phyloP scores from a whole-genome alignment of 208 protist species.

The Crithidia expoeki region DNA sequence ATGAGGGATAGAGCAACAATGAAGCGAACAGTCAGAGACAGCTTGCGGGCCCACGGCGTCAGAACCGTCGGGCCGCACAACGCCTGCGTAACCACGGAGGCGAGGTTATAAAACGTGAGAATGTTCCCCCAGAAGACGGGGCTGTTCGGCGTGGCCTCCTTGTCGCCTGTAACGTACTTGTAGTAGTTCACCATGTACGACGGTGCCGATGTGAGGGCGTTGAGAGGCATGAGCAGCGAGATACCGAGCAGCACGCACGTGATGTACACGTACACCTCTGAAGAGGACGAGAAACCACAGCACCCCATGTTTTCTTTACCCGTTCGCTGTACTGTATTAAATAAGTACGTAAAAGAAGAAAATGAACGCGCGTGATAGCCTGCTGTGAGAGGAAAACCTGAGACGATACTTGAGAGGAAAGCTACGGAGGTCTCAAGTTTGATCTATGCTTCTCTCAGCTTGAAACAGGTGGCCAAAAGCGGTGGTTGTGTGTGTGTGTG shows the following conservation, averaged over 20 bases:
- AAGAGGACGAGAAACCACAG: constrained; percentile 40
- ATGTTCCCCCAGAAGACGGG: constrained; percentile 74
- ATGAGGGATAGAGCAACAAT: constrained; percentile 53
- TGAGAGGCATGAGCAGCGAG: constrained; percentile 88
- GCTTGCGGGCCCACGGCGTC: constrained; percentile 43
- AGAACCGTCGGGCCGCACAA: constrained; percentile 71
- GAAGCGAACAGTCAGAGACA: constrained; percentile 67
- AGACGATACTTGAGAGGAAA: too few species aligned
- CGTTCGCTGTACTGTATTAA: constrained; percentile 6
- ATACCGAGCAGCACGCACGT: constrained; percentile 86
- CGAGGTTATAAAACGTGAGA: constrained; percentile 79
- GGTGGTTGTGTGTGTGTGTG: too few species aligned
- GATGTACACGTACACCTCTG: constrained; percentile 71
- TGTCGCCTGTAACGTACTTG: constrained; percentile 70
- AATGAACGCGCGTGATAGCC: constrained; percentile 27
- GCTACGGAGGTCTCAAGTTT: too few species aligned
- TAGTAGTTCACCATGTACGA: constrained; percentile 87
- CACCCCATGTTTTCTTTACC: constrained; percentile 32
- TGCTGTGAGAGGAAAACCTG: too few species aligned
- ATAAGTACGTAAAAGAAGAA: constrained; percentile 15
- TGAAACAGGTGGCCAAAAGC: too few species aligned
- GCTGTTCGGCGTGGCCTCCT: constrained; percentile 48
- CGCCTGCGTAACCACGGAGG: constrained; percentile 73
- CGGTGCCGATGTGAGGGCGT: constrained; percentile 81
- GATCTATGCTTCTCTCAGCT: too few species aligned